Evolutionary conservation across 805 yeast genomes (phyloP), one percentile per base, ranked within the genome.

Genomic region (Ogataea nonfermentans): DNA sequence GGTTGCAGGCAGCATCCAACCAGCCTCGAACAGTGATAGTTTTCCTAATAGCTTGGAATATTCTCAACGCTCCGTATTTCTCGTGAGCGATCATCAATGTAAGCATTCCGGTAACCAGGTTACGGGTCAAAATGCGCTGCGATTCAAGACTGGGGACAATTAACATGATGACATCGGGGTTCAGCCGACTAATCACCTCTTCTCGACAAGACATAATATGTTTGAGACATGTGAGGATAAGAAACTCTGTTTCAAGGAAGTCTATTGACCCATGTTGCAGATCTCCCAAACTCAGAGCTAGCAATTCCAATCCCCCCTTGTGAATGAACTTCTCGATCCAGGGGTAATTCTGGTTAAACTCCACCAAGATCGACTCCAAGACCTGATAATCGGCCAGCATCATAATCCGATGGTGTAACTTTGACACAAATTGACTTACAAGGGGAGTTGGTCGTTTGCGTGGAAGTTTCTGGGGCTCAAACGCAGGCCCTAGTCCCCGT

Each of bases 271-370:
- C 26, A 60, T 53, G 57, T 48, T 67, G 69, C 38, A 80, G 67
- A 33, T 78, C 80, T 41, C 74, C 76, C 30, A 93, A 65, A 25
- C 78, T 79, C 11, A 79, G 76, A 6, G 87, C 78, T 37, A 93
- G 70, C 0, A 88, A 84, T 7, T 81, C 73, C 43, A 84, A 88
- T 8, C 98, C 98, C 58, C 87, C 95, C 30, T 77, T 72, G 36
- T 72, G 78, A n/a, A 88, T 70, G 53, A 93, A 93, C 15, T 69
- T 71, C 34, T 76, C 71, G 0, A 87, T 93, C 97, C 98, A 91
- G 32, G 65, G 73, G 10, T 31, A 30, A 19, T 44, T 48, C 6
- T 17, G 32, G 14, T 30, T 33, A 17, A 10, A 16, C 19, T 45
- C 41, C 9, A 31, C 29, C 20, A 61, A 40, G 6, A 47, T 37